These are phyloP conservation scores for Ilex paraguariensis DNA, from an alignment of 305 asterid species.

Conservation along the genomic window DNA sequence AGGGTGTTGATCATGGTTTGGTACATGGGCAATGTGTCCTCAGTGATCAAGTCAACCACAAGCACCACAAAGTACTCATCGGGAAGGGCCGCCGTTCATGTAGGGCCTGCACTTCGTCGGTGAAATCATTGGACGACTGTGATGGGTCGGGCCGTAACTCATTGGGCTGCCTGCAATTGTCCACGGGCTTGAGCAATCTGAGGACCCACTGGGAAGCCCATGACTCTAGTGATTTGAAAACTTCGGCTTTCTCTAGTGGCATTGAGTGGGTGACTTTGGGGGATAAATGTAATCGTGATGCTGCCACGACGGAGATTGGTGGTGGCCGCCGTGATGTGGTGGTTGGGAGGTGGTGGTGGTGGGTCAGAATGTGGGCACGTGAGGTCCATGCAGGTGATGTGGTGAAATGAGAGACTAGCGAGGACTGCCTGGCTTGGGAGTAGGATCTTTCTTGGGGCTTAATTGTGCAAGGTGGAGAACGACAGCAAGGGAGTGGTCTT, in stretches of 20 bases:
- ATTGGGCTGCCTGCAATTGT: slow-evolving; percentile 38
- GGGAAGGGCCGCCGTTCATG: slow-evolving; percentile 11
- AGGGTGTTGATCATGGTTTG: slow-evolving; percentile 23
- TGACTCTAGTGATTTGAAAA: slow-evolving; percentile 31
- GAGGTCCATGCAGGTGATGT: too few species aligned
- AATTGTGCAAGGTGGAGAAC: too few species aligned
- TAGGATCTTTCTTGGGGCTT: too few species aligned
- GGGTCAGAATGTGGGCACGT: too few species aligned
- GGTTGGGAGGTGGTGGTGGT: too few species aligned
- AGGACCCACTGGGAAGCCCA: slow-evolving; percentile 22
- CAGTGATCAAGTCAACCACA: slow-evolving; percentile 38
- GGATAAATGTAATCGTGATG: slow-evolving; percentile 1
- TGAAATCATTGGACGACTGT: slow-evolving; percentile 12
- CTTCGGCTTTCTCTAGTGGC: slow-evolving; percentile 26
- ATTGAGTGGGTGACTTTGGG: slow-evolving; percentile 15
- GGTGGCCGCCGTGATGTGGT: slow-evolving; percentile 3
- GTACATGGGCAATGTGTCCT: slow-evolving; percentile 40
- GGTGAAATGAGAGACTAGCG: too few species aligned
- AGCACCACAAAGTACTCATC: slow-evolving; percentile 35
- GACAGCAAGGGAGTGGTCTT: too few species aligned
- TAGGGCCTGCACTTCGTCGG: slow-evolving; percentile 22
- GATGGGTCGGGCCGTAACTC: slow-evolving; percentile 38
- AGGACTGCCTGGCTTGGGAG: too few species aligned
- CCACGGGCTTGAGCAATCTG: slow-evolving; percentile 29
- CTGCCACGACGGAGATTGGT: slow-evolving; percentile 1